phyloP scores from a whole-genome alignment of 805 yeast genomes.

The Kuraishia hungarica region DNA sequence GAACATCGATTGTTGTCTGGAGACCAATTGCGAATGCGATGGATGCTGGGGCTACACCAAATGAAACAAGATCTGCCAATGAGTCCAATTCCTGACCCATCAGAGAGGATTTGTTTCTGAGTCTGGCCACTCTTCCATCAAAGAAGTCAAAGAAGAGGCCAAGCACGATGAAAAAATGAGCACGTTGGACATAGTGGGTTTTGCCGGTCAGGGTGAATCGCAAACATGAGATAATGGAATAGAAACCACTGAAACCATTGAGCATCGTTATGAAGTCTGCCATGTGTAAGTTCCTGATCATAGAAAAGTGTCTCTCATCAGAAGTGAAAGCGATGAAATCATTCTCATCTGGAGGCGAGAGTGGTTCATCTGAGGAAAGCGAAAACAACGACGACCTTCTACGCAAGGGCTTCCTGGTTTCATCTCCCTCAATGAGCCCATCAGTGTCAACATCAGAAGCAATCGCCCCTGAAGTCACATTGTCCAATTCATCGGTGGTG shows the following conservation, averaged over 20 bases:
- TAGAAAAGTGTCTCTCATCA: slow-evolving; percentile 79
- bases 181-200: slow-evolving; percentile 70
- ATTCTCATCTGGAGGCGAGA: slow-evolving; percentile 69
- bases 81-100: slow-evolving; percentile 98
- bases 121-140: slow-evolving; percentile 94
- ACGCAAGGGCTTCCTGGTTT: not conserved
- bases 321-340: slow-evolving; percentile 75
- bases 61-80: slow-evolving; percentile 87
- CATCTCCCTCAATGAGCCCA: not conserved
- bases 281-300: slow-evolving; percentile 82
- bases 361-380: slow-evolving; percentile 44
- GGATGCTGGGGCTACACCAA: slow-evolving; percentile 93
- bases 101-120: slow-evolving; percentile 82
- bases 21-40: slow-evolving; percentile 90
- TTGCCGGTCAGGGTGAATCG: slow-evolving; percentile 68
- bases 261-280: slow-evolving; percentile 94
- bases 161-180: slow-evolving; percentile 77
- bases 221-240: slow-evolving; percentile 78
- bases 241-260: slow-evolving; percentile 92
- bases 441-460: not conserved
- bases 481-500: not conserved
- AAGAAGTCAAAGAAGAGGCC: slow-evolving; percentile 94
- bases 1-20: slow-evolving; percentile 73
- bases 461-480: not conserved
- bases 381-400: slow-evolving; percentile 38